A percentile compares a stretch with the other conserved stretches of the same genome.
These are phyloP conservation scores for Scheffersomyces illinoinensis DNA, from an alignment of 1,139 yeast species.

Conservation along the genomic window DNA sequence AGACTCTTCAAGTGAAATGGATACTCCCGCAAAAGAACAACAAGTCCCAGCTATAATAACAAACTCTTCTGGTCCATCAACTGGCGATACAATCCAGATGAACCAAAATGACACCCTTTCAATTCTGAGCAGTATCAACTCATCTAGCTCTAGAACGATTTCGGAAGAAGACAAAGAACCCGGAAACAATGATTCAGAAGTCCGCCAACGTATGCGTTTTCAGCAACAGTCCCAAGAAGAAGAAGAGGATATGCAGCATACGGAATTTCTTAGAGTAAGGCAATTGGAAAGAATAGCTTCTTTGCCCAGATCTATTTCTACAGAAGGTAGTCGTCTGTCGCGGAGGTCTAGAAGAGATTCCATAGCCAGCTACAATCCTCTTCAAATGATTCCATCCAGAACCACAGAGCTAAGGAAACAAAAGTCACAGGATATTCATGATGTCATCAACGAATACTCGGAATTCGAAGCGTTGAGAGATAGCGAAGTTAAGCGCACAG, in stretches of 20 bases:
- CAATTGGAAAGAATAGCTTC: conserved; percentile 10
- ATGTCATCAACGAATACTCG: conserved; percentile 63
- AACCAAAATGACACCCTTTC: not conserved
- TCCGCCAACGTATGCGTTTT: not conserved
- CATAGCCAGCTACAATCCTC: conserved; percentile 11
- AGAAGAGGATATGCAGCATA: conserved; percentile 16
- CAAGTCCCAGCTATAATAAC: not conserved
- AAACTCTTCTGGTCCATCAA: not conserved
- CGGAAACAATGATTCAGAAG: not conserved
- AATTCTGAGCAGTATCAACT: not conserved
- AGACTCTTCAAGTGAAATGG: not conserved
- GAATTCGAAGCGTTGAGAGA: conserved; percentile 38
- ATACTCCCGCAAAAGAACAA: not conserved
- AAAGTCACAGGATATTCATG: conserved; percentile 54
- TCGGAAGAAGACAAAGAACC: not conserved
- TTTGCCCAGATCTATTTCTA: conserved; percentile 8
- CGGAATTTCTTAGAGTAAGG: conserved; percentile 19
- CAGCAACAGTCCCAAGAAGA: not conserved
- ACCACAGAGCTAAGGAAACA: conserved; percentile 40
- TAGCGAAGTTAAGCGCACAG: conserved; percentile 4
- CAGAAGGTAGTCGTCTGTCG: conserved; percentile 1
- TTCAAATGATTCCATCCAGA: conserved; percentile 23
- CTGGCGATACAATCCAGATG: not conserved
- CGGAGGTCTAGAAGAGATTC: conserved; percentile 1
- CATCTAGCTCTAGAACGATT: not conserved